These are phyloP conservation scores for Grosmannia clavigera DNA, from an alignment of 2,329 filamentous ascomycete genomes.

Conservation along the genomic window DNA sequence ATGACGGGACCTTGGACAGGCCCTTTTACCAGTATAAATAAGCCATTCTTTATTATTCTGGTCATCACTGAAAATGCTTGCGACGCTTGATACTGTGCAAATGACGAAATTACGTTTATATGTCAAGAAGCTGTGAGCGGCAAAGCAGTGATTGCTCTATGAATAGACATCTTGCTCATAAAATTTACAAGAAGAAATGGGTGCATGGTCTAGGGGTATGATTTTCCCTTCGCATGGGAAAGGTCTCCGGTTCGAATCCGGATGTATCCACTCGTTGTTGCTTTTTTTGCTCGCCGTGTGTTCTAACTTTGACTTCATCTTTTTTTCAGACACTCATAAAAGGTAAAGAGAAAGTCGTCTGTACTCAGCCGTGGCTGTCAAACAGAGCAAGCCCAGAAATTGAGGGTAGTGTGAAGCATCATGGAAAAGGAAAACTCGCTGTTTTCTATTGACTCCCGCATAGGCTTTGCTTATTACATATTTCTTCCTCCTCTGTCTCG, in stretches of 20 bases:
- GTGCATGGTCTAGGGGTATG: constrained; percentile 2
- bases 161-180: no score
- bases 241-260: constrained; percentile 2
- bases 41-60: neutral
- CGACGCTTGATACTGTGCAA: neutral
- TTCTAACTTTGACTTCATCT: neutral
- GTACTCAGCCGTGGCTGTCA: no score
- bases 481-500: neutral
- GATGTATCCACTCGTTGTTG: neutral
- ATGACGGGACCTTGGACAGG: neutral
- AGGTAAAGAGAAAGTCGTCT: no score
- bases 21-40: neutral
- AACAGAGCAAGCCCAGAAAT: no score
- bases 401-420: no score
- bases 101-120: neutral
- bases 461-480: neutral
- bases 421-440: no score
- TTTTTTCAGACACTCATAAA: no score
- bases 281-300: neutral
- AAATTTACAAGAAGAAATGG: neutral
- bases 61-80: neutral
- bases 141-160: no score
- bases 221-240: constrained; percentile 3
- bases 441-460: no score
- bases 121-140: neutral